Percentiles rank a stretch among this genome's conserved stretches.
phyloP scores from a whole-genome alignment of 148 eudicot species.

The Rheum nobile region DNA sequence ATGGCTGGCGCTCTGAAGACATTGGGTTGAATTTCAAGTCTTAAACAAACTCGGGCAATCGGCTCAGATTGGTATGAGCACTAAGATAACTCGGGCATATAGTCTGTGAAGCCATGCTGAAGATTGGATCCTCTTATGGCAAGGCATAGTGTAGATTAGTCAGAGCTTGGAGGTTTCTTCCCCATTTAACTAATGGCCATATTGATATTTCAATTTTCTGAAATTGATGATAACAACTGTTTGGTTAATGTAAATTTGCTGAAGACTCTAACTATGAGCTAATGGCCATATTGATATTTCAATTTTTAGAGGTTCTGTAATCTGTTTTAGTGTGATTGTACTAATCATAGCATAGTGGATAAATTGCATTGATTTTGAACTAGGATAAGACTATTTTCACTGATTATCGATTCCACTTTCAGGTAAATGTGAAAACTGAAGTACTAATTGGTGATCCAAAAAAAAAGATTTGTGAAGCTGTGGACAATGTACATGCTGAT shows the following conservation, averaged over 20 bases:
- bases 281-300: background rate
- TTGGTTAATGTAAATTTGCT: no score
- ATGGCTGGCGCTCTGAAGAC: no score
- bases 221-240: no score
- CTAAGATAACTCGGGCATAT: background rate
- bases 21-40: background rate
- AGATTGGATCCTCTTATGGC: background rate
- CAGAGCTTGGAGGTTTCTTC: background rate
- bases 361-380: background rate
- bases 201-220: no score
- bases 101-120: background rate
- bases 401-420: slow-evolving; percentile 3
- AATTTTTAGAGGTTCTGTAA: no score
- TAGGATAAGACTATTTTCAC: background rate
- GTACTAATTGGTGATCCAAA: slow-evolving; percentile 48
- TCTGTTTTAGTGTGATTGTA: background rate
- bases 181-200: no score
- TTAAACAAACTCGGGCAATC: background rate
- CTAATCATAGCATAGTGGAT: background rate
- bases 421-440: slow-evolving; percentile 36
- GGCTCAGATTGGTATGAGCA: background rate
- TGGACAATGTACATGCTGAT: slow-evolving; percentile 46
- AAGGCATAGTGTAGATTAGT: background rate
- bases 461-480: slow-evolving; percentile 49
- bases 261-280: background rate